A percentile compares a stretch with the other conserved stretches of the same genome.
Evolutionary conservation across 2,329 filamentous ascomycete genomes (phyloP).

Genomic region (Aureobasidium sp.): DNA sequence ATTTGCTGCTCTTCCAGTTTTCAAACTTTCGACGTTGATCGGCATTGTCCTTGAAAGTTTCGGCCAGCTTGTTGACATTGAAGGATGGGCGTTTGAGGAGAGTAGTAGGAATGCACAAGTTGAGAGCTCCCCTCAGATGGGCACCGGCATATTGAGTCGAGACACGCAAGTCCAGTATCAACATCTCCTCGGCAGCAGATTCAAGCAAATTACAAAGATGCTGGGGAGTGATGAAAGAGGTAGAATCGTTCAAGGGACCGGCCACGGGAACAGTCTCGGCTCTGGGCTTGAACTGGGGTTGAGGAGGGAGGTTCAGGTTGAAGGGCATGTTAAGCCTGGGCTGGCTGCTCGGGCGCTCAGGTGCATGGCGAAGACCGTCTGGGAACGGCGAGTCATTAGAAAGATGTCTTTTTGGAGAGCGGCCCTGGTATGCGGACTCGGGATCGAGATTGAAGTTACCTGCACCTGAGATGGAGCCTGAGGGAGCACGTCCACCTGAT

Average conservation of each 20-base stretch:
- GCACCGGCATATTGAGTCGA: constrained; percentile 71
- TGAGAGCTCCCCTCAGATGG: constrained; percentile 72
- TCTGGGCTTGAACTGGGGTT: constrained; percentile 25
- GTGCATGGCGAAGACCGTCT: constrained; percentile 32
- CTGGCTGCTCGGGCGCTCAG: constrained; percentile 1
- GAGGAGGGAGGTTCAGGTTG: constrained; percentile 16
- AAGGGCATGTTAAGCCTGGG: constrained; percentile 14
- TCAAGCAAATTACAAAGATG: constrained; percentile 42
- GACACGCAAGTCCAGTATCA: constrained; percentile 80
- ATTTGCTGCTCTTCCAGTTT: constrained; percentile 63
- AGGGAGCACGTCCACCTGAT: background rate
- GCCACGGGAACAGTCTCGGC: constrained; percentile 39
- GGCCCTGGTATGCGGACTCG: constrained; percentile 22
- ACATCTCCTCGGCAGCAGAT: constrained; percentile 42
- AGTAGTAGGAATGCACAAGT: constrained; percentile 91
- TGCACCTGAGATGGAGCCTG: constrained; percentile 3
- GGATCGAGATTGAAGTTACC: constrained; percentile 20
- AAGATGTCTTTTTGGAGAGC: constrained; percentile 42
- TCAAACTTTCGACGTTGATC: constrained; percentile 64
- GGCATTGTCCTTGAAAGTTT: constrained; percentile 66
- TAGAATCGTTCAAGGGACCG: constrained; percentile 22
- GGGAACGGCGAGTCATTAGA: constrained; percentile 37
- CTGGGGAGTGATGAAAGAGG: constrained; percentile 40
- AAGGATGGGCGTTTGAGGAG: constrained; percentile 85
- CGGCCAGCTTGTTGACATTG: constrained; percentile 76